Base-by-base conservation (phyloP, 83 land plant genomes). In the Thuja plicata region DNA sequence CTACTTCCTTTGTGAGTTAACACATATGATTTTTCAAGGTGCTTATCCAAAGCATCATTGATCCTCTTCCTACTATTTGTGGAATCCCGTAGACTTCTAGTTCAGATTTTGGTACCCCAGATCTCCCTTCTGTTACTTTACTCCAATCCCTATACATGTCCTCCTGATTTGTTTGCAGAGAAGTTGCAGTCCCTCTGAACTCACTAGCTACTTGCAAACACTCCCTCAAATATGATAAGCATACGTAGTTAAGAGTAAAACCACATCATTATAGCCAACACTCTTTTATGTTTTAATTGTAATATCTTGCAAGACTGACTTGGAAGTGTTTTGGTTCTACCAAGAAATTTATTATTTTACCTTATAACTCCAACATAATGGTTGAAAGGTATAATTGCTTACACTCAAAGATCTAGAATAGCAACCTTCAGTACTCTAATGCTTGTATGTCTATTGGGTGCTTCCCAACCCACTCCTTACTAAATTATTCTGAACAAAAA, bases 41-140 rank as follows among this genome's bases (percentile, higher is more conserved):
- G 93, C 91, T 92, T 92, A 73, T 93, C 94, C 30, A 93, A 45
- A 10, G 88, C 93, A 12, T 94, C 95, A 60, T 92, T 91, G 88
- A 94, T 91, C 60, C 92, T 90, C 89, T 91, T 92, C 94, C 92
- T 90, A 91, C n/a, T n/a, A n/a, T 90, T 90, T 3, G 81, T 45
- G 55, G 87, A 5, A 71, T 85, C 77, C 66, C 79, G 48, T 15
- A 79, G 40, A 88, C 89, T 62, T 79, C 83, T 30, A 50, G 88
- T 35, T 62, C 88, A 15, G 89, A 62, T 84, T 45, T 73, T 84
- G 89, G 45, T 21, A 82, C 87, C 11, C 83, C 88, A 4, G 45
- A 41, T 87, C 89, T 89, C 74, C 54, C 34, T 81, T 88, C 84
- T 73, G 89, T 88, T 30, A 90, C 89, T 19, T 41, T 85, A 38